phyloP scores from a whole-genome alignment of 176 grass and related monocot genomes.

The Cymbopogon citratus region DNA sequence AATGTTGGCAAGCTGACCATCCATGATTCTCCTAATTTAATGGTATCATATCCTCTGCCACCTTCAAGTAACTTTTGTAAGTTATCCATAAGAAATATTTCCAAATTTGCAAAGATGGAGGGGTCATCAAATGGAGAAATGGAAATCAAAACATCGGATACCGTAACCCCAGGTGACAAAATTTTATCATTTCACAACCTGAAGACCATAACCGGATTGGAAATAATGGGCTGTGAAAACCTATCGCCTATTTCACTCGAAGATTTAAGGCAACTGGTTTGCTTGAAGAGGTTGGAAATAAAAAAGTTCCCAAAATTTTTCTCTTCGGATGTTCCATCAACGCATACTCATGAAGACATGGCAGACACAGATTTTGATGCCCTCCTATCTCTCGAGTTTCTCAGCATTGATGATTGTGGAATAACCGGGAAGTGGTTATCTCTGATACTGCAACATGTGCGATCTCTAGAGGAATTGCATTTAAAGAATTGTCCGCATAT shows the following conservation, averaged over 20 bases:
- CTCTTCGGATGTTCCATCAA: neutral
- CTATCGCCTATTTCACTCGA: neutral
- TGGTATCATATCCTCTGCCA: neutral
- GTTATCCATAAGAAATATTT: neutral
- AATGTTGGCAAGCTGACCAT: neutral
- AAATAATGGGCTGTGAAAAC: neutral
- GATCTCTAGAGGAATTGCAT: neutral
- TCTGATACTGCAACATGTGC: neutral
- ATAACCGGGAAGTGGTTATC: neutral
- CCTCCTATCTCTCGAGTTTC: neutral
- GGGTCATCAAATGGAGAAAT: neutral
- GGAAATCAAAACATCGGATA: too few species aligned
- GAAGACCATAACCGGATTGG: neutral
- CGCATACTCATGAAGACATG: neutral
- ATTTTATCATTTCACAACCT: constrained; percentile 6
- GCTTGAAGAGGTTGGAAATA: constrained; percentile 22
- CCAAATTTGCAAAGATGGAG: neutral
- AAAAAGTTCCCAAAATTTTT: rapidly evolving
- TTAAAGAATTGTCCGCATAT: rapidly evolving
- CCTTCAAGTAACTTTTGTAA: neutral
- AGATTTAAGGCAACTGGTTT: constrained; percentile 20
- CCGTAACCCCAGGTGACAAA: neutral
- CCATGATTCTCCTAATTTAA: neutral
- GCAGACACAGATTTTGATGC: neutral
- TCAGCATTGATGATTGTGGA: rapidly evolving